Base-by-base conservation (phyloP, 805 yeast species). In the Saccharomyces mikatae region DNA sequence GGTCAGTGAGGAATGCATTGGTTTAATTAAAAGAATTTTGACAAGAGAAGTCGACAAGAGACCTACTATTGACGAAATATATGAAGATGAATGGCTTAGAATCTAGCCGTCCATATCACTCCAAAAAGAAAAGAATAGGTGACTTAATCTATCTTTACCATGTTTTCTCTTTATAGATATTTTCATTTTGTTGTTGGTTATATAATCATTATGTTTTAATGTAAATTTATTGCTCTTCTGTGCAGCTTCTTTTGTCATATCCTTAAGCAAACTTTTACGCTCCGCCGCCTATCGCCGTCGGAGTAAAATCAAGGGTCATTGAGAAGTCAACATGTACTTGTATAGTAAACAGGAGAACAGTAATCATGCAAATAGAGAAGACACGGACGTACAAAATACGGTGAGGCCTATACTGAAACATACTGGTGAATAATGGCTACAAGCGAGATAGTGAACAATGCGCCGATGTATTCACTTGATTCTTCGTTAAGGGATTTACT, bases 41-140 rank as follows among this genome's bases (percentile, higher is more conserved):
- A 80, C 80, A 8, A 77, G 91, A 48, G 84, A 85, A 52, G 74
- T 85, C n/a, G 72, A 74, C 3, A 63, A 76, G 50, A 77, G 98
- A 59, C 96, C 96, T 0, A 79, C 85, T 0, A 84, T 90, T 72
- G 77, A 82, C 24, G 86, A 83, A 29, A 81, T 91, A 13, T 72
- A 78, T 44, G 78, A 80, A 29, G 88, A 88, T 64, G 73, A 69
- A 13, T 91, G 97, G 97, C 64, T 84, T 32, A 60, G 63, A 50
- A 46, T 67, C 8, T 64, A 53, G 50, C 10, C 13, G 4, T 21
- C 22, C 24, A 6, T 21, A 28, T 22, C 4, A 8, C 30, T 36
- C 36, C 52, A 9, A 27, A 21, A 46, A 13, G 17, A 36, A 36
- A 22, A 13, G 11, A 17, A 17, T 8, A 4, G 17, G 6, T 36